phyloP scores from a whole-genome alignment of 768 basidiomycete species.

The Galerina sulciceps region DNA sequence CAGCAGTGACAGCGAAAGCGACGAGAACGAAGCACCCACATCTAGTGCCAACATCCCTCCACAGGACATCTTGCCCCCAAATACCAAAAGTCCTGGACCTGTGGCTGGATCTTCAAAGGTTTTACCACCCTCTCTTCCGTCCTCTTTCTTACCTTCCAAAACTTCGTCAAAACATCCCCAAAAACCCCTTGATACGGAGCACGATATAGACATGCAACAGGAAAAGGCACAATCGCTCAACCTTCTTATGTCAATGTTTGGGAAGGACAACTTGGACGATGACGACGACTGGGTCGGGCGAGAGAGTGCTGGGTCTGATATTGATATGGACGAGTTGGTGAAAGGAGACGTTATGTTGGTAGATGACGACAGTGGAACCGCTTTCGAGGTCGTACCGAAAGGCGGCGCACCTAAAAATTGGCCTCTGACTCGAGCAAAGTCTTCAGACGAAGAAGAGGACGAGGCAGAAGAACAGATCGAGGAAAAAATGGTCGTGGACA shows the following conservation, averaged over 20 bases:
- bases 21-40: background rate
- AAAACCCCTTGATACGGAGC: constrained; percentile 1
- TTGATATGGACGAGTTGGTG: constrained; percentile 45
- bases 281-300: constrained; percentile 62
- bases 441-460: constrained; percentile 10
- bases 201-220: constrained; percentile 34
- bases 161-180: background rate
- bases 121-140: background rate
- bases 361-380: constrained; percentile 30
- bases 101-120: constrained; percentile 9
- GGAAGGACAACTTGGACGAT: constrained; percentile 34
- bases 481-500: constrained; percentile 13
- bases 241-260: constrained; percentile 60
- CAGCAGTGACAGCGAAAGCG: constrained; percentile 14
- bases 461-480: constrained; percentile 12
- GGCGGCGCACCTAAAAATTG: constrained; percentile 14
- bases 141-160: constrained; percentile 1
- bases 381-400: constrained; percentile 39
- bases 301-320: constrained; percentile 62
- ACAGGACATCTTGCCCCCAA: background rate
- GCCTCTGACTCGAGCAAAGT: background rate
- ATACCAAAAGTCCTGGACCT: background rate
- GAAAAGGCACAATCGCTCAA: constrained; percentile 53
- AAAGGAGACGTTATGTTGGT: constrained; percentile 24
- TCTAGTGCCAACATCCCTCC: background rate